Evolutionary conservation across 768 basidiomycete genomes (phyloP).

Genomic region (Calocybe gangraenosa): DNA sequence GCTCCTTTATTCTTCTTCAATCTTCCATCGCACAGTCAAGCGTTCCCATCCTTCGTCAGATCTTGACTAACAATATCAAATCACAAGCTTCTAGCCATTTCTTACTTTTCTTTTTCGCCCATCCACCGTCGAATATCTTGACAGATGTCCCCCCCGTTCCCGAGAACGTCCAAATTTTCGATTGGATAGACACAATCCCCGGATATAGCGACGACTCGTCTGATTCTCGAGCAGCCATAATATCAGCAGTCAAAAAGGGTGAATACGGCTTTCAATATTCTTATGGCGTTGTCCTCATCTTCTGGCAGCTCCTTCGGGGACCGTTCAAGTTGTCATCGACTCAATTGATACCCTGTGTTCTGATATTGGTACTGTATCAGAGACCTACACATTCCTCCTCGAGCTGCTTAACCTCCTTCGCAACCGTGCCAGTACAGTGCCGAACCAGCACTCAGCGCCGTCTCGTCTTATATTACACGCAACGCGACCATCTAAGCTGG

Average conservation of each 20-base stretch:
- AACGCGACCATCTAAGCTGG: conserved; percentile 41
- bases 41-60: conserved; percentile 48
- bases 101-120: conserved; percentile 57
- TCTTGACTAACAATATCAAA: conserved; percentile 30
- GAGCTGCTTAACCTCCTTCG: conserved; percentile 41
- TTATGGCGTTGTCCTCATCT: conserved; percentile 10
- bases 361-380: conserved; percentile 52
- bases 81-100: conserved; percentile 15
- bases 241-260: conserved; percentile 40
- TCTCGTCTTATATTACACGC: conserved; percentile 62
- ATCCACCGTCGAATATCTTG: conserved; percentile 42
- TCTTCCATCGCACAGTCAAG: conserved; percentile 57
- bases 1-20: conserved; percentile 52
- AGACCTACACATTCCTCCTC: conserved; percentile 48
- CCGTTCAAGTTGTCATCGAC: conserved; percentile 67
- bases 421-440: conserved; percentile 41
- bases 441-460: conserved; percentile 29
- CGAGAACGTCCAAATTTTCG: conserved; percentile 36
- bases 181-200: conserved; percentile 49
- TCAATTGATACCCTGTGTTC: conserved; percentile 62
- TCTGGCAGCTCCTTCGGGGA: conserved; percentile 34
- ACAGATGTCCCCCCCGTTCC: conserved; percentile 18
- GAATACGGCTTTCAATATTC: conserved; percentile 7
- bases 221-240: conserved; percentile 33
- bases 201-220: conserved; percentile 40